Conservation (phyloP, 495 filamentous ascomycete genomes). For the Tuber borchii region DNA sequence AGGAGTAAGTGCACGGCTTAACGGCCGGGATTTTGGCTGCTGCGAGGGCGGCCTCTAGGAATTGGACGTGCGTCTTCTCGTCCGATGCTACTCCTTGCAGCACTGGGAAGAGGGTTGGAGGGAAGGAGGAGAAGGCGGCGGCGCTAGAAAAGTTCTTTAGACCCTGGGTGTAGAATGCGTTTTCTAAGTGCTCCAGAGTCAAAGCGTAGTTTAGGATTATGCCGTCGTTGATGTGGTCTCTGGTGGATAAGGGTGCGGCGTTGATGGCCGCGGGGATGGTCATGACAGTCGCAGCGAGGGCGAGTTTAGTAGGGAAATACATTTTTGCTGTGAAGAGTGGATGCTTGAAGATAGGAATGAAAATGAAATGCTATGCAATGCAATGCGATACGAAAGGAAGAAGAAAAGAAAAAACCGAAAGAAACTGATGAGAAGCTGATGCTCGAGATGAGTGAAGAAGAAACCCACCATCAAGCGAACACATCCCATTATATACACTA, state of each 20-base stretch:
- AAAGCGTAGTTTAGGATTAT: conserved; percentile 29
- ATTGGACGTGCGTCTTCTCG: conserved; percentile 55
- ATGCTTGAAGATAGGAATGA: not conserved
- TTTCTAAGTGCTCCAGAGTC: conserved; percentile 50
- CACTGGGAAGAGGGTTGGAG: not conserved
- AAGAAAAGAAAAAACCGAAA: not conserved
- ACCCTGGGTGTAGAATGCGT: conserved; percentile 53
- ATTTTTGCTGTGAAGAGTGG: not conserved
- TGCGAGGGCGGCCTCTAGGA: conserved; percentile 46
- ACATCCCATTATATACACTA: not conserved
- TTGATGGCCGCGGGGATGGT: not conserved
- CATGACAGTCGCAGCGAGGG: not conserved
- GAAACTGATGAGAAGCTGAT: not conserved
- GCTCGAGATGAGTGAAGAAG: not conserved
- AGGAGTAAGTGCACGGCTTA: conserved; percentile 52
- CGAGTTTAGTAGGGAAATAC: not conserved
- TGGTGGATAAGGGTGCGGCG: not conserved
- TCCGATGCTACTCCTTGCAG: conserved; percentile 46
- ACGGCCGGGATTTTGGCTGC: conserved; percentile 50
- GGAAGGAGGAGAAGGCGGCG: conserved; percentile 49
- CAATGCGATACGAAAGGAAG: not conserved
- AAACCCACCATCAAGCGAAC: not conserved
- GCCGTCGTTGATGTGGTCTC: not conserved
- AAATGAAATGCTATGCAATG: not conserved
- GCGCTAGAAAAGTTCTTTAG: conserved; percentile 52